Evolutionary conservation across 1,139 yeast species (phyloP), one percentile per base, ranked within the genome.

Genomic region (Lodderomyces beijingensis): DNA sequence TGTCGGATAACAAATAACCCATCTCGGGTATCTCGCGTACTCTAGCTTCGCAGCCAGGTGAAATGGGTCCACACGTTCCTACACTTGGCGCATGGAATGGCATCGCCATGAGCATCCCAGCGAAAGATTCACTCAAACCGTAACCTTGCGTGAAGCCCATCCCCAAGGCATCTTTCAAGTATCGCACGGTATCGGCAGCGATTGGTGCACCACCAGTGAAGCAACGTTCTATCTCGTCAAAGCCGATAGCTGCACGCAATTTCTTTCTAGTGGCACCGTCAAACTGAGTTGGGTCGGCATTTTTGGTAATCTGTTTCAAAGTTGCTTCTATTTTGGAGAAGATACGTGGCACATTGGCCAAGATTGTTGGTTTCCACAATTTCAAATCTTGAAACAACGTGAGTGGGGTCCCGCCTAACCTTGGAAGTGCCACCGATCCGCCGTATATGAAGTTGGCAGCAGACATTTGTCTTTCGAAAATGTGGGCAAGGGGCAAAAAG

Each of bases 191-290:
- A 23, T 72, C 76, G 14, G 71, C 65, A 15, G 82, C 60, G 36
- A 84, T 73, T 14, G 94, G 93, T 4, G 94, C 94, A 21, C 88
- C 79, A 2, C 94, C 94, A 17, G 80, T 66, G 20, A 71, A 53
- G 37, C 72, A 49, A 29, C 59, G 47, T 23, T 50, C 42, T 34
- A 72, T 52, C 30, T 76, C 63, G 25, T 70, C 76, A 44, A 80
- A 69, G 0, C 91, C 91, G 30, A 79, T 51, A 28, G 71, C 65
- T 31, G 59, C 61, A 36, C 82, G 65, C 33, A 83, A 57, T 49
- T 77, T 73, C 30, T 66, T 62, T 28, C 73, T 53, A 51, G 79
- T 53, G 5, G 74, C 47, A 20, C 58, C 48, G 47, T 79, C 84
- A 58, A 74, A 74, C 17, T 74, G 28, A 30, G 51, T 41, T 41